Evolutionary conservation across 2,329 filamentous ascomycete species (phyloP), one percentile per base, ranked within the genome.

Genomic region (Aspergillus hiratsukae): DNA sequence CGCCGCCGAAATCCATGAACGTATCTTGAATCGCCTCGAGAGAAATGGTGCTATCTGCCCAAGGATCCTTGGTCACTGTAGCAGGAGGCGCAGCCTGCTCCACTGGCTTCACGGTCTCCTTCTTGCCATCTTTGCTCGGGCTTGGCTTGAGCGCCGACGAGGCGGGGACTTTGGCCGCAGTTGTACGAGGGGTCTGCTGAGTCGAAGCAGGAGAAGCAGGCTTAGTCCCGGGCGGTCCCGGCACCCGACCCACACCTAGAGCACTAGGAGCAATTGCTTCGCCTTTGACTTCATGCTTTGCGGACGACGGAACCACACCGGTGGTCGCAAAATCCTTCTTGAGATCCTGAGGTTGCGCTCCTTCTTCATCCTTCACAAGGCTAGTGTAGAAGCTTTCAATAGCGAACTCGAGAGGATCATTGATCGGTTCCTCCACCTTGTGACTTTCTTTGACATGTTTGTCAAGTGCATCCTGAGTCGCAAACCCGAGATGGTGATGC

Each of bases 391-490:
- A 75, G 45, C 77, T 80, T 6, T 82, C 79, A 6, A 86, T 62
- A 27, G 81, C 78, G 65, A 80, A 87, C n/a, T 79, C 74, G 29
- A 85, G 70, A 31, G 82, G 79, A 65, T 87, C 76, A 4, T 78
- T 80, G 40, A 85, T 75, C 1, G 72, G 69, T 48, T 75, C 71
- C 58, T 78, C 75, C 25, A 71, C 76, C 60, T 78, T 77, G 67
- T 87, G 84, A 19, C 70, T 74, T 23, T 82, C 78, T 51, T 78
- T 77, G 27, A 78, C 67, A 61, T 87, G 84, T 41, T 78, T 77
- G 35, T 83, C 78, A 53, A 87, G 70, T 52, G 81, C 81, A 19
- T 72, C 75, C 63, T 82, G 78, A 1, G 78, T 81, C 5, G 78
- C 71, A 57, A 86, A 86, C 3, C 83, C 83, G 56, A 77, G 78